These are phyloP conservation scores for Penicillium sp. DNA, from an alignment of 2,329 filamentous ascomycete genomes.

Conservation along the genomic window DNA sequence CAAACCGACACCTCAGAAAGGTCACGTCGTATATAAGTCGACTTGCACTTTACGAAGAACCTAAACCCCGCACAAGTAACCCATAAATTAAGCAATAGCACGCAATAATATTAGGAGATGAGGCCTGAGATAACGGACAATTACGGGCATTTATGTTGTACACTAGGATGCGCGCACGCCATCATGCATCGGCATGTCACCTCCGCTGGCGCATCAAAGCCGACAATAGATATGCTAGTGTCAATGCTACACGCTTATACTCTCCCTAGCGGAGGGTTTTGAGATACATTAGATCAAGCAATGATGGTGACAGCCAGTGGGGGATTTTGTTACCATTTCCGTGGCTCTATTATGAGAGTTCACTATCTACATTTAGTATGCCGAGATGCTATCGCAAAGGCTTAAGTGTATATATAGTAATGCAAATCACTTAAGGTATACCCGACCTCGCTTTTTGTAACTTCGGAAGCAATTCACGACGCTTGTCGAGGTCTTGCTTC, in stretches of 20 bases:
- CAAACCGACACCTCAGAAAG: neutral
- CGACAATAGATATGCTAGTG: neutral
- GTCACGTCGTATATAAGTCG: neutral
- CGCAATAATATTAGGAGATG: slow-evolving; percentile 20
- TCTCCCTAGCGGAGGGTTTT: neutral
- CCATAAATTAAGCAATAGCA: slow-evolving; percentile 23
- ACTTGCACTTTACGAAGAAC: neutral
- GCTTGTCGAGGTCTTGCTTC: neutral
- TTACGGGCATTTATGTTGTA: slow-evolving; percentile 4
- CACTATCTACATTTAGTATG: neutral
- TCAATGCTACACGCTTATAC: neutral
- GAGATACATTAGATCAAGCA: neutral
- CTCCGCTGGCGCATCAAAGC: neutral
- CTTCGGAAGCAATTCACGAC: neutral
- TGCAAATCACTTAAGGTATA: no score
- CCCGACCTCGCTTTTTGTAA: neutral
- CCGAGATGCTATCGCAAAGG: neutral
- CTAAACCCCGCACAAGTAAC: neutral
- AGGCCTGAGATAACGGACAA: slow-evolving; percentile 11
- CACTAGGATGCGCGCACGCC: slow-evolving; percentile 21
- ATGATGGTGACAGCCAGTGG: slow-evolving; percentile 22
- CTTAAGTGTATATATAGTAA: neutral
- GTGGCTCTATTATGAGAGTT: neutral
- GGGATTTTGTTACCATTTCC: slow-evolving; percentile 11
- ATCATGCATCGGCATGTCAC: slow-evolving; percentile 21